Evolutionary conservation across 768 basidiomycete genomes (phyloP).

Genomic region (Rhizopogon sp.): DNA sequence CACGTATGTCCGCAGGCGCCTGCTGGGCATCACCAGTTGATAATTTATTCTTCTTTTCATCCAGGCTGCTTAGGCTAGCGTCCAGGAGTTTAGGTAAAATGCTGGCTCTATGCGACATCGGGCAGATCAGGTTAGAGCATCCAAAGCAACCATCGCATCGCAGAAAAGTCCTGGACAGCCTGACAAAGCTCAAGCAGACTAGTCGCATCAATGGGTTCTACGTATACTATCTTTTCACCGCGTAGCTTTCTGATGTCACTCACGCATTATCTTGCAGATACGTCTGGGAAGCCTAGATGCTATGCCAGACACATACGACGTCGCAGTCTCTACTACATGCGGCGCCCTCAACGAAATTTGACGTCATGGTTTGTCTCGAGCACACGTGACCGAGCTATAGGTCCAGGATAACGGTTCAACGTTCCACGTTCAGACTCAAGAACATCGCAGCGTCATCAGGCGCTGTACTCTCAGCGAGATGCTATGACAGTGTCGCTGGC

Average conservation of each 20-base stretch:
- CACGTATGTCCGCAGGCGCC: constrained; percentile 36
- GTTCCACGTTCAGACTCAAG: no score
- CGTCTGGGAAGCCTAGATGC: constrained; percentile 91
- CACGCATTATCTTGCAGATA: constrained; percentile 47
- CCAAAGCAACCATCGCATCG: constrained; percentile 76
- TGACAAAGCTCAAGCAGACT: constrained; percentile 69
- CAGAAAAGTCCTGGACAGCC: constrained; percentile 82
- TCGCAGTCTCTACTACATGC: constrained; percentile 92
- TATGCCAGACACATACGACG: constrained; percentile 93
- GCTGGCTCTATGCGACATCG: constrained; percentile 65
- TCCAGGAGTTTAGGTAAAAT: constrained; percentile 50
- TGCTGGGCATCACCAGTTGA: neutral
- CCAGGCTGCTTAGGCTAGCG: constrained; percentile 35
- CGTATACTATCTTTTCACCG: constrained; percentile 43
- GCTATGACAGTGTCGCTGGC: no score
- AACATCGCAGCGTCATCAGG: no score
- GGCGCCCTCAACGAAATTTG: constrained; percentile 53
- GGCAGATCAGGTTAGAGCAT: constrained; percentile 84
- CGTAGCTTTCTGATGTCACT: neutral
- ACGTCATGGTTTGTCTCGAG: no score
- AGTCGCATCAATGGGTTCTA: constrained; percentile 92
- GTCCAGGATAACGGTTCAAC: no score
- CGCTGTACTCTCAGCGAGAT: no score
- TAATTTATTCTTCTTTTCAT: neutral
- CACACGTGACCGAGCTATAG: no score